Evolutionary conservation across 225 moss, liverwort and hornwort species (phyloP), one percentile per base, ranked within the genome.

Genomic region (Antitrichia curtipendula): DNA sequence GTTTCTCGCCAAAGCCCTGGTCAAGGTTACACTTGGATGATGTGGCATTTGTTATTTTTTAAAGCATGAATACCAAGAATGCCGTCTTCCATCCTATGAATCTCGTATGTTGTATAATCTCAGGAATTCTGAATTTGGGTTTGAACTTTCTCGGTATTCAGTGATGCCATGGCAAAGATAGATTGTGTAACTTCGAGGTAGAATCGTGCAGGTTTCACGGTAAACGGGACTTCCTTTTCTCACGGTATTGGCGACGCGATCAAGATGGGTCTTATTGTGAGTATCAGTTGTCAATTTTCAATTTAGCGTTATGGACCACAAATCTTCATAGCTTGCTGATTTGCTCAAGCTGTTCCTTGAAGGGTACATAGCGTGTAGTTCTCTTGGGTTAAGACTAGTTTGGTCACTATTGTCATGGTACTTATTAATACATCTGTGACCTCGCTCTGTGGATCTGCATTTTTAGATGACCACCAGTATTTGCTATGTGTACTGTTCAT

Each of bases 191-290:
- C 32, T 29, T 49, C 12, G 29, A 53, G 75, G 43, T 29, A 86
- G 76, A 62, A 63, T 75, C 77, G 81, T 77, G 72, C 91, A 96
- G 96, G 87, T 96, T 95, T 89, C 90, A 94, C 49, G 89, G 94
- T 40, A 96, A 95, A 87, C 92, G 95, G 62, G 96, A 96, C 83
- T 96, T 95, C 53, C 93, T 96, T 40, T 96, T 96, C 83, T 96
- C 96, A 54, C 95, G 96, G 64, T 94, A 93, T 80, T 96, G 96
- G 96, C 94, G 96, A 73, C 95, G 96, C n/a, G 94, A 96, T 74
- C 96, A 96, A 89, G 96, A 96, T 91, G 96, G 96, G 49, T 96
- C 96, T 58, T 96, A 95, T 61, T 95, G 96, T 96, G 91, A 94
- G 95, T 75, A 65, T 52, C 64, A n/a, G 56, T 38, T 13, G n/a